Base-by-base conservation (phyloP, 2,329 filamentous ascomycete species). In the Pestalotiopsis sp. region DNA sequence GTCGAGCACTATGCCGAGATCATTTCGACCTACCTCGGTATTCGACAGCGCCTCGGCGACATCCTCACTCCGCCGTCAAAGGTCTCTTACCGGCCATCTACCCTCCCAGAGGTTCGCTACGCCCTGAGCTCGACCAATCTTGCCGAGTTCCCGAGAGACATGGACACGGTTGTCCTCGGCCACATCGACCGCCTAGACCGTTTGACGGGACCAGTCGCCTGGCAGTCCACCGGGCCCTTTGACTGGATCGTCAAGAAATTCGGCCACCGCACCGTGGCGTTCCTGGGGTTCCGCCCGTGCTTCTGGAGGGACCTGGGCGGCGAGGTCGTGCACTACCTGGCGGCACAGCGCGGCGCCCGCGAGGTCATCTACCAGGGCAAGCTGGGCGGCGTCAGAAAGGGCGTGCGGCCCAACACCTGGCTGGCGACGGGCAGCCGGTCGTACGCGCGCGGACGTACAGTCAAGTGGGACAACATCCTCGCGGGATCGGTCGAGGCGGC, bases 1-100 rank as follows among this genome's bases (percentile, higher is more conserved):
- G 38, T 71, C 14, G 70, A 73, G 49, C 72, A 73, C 57, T 70
- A 70, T 36, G 67, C 69, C 65, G 69, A 70, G 61, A 69, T 70
- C 20, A 68, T 70, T 4, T 65, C 69, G 25, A 56, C 41, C 6
- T 70, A 69, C 20, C 66, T 70, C 31, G 69, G 67, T 9, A 66
- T 69, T 36, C 14, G 57, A 13, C 60, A 70, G 45, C 17, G 20
- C 2, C 61, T 45, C 27, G 31, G 45, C 2, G 61, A 25, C 4
- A 11, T 20, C 17, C 68, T 70, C 27, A 70, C 69, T 7, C 65
- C 68, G 5, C 62, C 69, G 4, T 69, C 68, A 13, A 49, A 58
- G 7, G 69, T 70, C 3, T 69, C 58, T 3, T 69, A 69, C 31
- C 52, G 60, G 14, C 68, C 68, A 14, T 65, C 69, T 4, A 69